Evolutionary conservation across 352 stramenopile genomes (phyloP).

Genomic region (Globisporangium sylvaticum): DNA sequence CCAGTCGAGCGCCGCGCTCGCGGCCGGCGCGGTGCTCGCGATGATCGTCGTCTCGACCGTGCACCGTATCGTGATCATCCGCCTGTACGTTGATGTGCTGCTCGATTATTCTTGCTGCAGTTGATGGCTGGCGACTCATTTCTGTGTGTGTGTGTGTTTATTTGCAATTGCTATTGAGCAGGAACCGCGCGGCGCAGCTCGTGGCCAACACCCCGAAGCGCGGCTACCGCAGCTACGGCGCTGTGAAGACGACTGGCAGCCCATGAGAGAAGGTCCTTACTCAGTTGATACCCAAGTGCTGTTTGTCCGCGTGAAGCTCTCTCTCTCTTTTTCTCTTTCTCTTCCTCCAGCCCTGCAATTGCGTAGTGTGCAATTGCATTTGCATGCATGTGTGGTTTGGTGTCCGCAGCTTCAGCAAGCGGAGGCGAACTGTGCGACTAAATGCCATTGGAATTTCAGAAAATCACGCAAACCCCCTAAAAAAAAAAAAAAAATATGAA

Average conservation of each 20-base stretch:
- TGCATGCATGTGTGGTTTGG: too few relatives aligned
- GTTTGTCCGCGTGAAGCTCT: neutral
- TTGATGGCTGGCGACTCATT: too few relatives aligned
- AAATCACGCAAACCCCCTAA: neutral
- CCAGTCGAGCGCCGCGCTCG: constrained; percentile 39
- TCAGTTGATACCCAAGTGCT: neutral
- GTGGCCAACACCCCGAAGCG: constrained; percentile 17
- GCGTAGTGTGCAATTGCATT: too few relatives aligned
- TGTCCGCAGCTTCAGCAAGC: too few relatives aligned
- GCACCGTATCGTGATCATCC: constrained; percentile 21
- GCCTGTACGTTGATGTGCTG: constrained; percentile 11
- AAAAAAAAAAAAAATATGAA: neutral
- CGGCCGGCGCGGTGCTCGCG: constrained; percentile 23
- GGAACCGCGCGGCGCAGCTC: constrained; percentile 13
- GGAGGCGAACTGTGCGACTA: too few relatives aligned
- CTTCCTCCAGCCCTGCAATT: too few relatives aligned
- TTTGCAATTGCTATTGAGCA: neutral
- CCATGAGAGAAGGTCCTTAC: neutral
- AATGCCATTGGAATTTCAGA: too few relatives aligned
- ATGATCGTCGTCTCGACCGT: constrained; percentile 31
- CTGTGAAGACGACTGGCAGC: constrained; percentile 13
- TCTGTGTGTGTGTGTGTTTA: neutral
- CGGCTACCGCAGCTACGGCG: constrained; percentile 17
- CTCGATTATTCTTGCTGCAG: too few relatives aligned
- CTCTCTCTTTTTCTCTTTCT: neutral